phyloP scores from a whole-genome alignment of 768 basidiomycete genomes.

The Tylopilus cervinicoccineus region DNA sequence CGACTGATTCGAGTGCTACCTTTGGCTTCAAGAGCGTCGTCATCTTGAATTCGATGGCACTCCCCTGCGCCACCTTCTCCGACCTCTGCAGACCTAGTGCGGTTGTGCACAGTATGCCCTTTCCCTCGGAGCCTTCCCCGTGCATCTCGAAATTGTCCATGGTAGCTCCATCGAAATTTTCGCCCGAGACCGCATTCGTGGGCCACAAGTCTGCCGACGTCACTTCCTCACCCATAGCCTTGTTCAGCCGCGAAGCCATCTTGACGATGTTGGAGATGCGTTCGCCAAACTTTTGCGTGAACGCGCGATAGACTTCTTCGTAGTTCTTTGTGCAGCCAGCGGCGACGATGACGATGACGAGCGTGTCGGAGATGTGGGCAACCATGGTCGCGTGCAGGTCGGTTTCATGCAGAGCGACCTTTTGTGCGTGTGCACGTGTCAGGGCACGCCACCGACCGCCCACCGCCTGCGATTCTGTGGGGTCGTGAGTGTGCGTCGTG shows the following conservation, averaged over 20 bases:
- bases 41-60: conserved; percentile 45
- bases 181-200: conserved; percentile 41
- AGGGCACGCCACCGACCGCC: conserved; percentile 56
- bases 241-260: conserved; percentile 32
- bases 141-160: conserved; percentile 46
- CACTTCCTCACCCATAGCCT: conserved; percentile 55
- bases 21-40: conserved; percentile 49
- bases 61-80: conserved; percentile 35
- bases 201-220: conserved; percentile 55
- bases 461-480: conserved; percentile 45
- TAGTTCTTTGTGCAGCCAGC: conserved; percentile 36
- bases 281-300: conserved; percentile 34
- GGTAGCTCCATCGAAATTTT: conserved; percentile 33
- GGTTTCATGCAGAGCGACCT: conserved; percentile 28
- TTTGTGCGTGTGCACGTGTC: conserved; percentile 44
- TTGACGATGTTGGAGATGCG: conserved; percentile 33
- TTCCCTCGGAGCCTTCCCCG: conserved; percentile 9
- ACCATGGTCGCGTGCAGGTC: conserved; percentile 36
- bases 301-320: conserved; percentile 28
- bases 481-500: neutral
- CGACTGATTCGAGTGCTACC: conserved; percentile 42
- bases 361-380: conserved; percentile 41
- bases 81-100: conserved; percentile 48
- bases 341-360: conserved; percentile 39
- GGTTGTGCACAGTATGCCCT: conserved; percentile 49